Evolutionary conservation across 2,329 filamentous ascomycete genomes (phyloP), one percentile per base, ranked within the genome.

Genomic region (Phaeosphaeriaceae sp.): DNA sequence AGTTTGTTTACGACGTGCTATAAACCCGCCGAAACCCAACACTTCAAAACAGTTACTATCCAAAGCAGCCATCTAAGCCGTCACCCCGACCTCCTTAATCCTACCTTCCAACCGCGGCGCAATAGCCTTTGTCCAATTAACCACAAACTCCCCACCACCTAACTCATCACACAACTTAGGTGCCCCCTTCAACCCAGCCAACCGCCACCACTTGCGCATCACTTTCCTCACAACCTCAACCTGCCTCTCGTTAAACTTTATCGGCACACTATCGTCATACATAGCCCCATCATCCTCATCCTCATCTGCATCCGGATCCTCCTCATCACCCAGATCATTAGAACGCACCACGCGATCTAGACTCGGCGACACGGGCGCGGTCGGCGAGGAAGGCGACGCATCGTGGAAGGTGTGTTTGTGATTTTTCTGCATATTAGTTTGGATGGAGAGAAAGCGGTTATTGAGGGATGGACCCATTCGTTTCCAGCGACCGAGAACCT

Each of bases 41-140:
- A n/a, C n/a, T n/a, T n/a, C 23, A 9, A 26, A 26, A 23, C 4
- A 26, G 3, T 7, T 3, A 8, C 3, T 26, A 2, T 11, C 11
- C 23, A 26, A 26, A 26, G 7, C 23, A 26, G 11, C 23, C 15
- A n/a, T n/a, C 23, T 35, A 39, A 2, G 43, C 26, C 34, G 38
- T 39, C 35, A 32, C 47, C 3, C 58, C 58, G 23, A 67, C 54
- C 32, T 70, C 69, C 49, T 60, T 73, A 48, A 96, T 95, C 39
- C 91, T 82, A 1, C 90, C 90, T 68, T 96, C 91, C 7, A 93
- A 53, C 48, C 82, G 81, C 1, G 92, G 92, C 46, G 87, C 84
- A 70, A 96, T 92, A 1, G 89, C 87, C 51, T 83, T 84, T 7
- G 90, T 93, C 90, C 91, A 96, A 56, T 87, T 81, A 2, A 82